phyloP scores from a whole-genome alignment of 768 basidiomycete species.

The Myochromella boudieri region DNA sequence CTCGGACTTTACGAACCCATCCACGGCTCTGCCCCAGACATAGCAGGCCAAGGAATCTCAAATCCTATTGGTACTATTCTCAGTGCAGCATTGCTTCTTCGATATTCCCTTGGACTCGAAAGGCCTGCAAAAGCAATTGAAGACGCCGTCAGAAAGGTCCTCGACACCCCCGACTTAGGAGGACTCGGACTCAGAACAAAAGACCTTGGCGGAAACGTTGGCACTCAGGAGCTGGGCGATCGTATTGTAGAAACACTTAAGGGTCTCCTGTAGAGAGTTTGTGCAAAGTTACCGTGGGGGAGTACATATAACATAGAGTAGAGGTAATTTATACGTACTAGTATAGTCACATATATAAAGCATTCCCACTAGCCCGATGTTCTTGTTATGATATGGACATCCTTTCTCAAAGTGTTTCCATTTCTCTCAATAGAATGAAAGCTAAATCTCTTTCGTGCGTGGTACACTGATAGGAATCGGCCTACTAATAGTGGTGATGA shows the following conservation, averaged over 20 bases:
- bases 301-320: constrained; percentile 4
- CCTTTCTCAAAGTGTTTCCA: too few relatives aligned
- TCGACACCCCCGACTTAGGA: constrained; percentile 69
- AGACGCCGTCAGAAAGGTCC: constrained; percentile 83
- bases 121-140: constrained; percentile 85
- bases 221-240: constrained; percentile 83
- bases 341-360: background rate
- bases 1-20: constrained; percentile 96
- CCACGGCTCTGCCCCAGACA: constrained; percentile 93
- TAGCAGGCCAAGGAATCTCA: constrained; percentile 91
- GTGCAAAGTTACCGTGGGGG: too few relatives aligned
- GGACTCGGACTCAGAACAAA: constrained; percentile 80
- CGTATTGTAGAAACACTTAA: constrained; percentile 75
- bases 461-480: too few relatives aligned
- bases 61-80: constrained; percentile 96
- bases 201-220: constrained; percentile 80
- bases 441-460: too few relatives aligned
- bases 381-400: too few relatives aligned
- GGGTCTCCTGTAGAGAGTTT: constrained; percentile 41
- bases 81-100: constrained; percentile 88
- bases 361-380: too few relatives aligned
- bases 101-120: constrained; percentile 92
- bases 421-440: too few relatives aligned
- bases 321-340: background rate
- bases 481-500: too few relatives aligned